Evolutionary conservation across 2,329 filamentous ascomycete genomes (phyloP).

Genomic region (Talaromyces marneffei): DNA sequence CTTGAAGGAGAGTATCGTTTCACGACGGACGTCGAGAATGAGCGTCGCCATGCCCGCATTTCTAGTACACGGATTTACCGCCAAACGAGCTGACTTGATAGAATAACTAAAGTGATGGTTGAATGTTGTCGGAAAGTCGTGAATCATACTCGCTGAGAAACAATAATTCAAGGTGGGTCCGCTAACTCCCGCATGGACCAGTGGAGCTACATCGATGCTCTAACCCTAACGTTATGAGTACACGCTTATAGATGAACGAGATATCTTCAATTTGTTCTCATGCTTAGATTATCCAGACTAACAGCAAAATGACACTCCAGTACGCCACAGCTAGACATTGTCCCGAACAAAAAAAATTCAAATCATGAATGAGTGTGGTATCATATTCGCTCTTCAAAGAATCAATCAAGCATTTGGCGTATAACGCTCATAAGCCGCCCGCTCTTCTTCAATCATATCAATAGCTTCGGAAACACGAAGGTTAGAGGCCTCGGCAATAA

Average conservation of each 20-base stretch:
- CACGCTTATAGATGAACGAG: background rate
- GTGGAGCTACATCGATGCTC: background rate
- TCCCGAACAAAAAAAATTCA: background rate
- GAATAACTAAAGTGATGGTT: background rate
- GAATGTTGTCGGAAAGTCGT: background rate
- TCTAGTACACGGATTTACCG: constrained; percentile 9
- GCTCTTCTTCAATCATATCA: constrained; percentile 48
- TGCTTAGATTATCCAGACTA: background rate
- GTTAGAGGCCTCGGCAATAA: constrained; percentile 42
- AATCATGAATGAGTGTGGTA: constrained; percentile 6
- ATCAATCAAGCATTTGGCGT: constrained; percentile 14
- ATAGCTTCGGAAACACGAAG: constrained; percentile 42
- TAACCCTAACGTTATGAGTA: background rate
- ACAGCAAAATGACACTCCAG: background rate
- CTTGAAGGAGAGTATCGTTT: constrained; percentile 25
- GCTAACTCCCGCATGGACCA: background rate
- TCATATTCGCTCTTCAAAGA: background rate
- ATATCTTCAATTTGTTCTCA: background rate
- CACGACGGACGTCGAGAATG: constrained; percentile 31
- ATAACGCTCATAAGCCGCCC: constrained; percentile 35
- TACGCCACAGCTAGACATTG: background rate
- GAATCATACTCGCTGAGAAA: background rate
- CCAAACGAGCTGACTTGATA: background rate
- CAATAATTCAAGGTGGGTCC: constrained; percentile 5
- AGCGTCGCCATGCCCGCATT: constrained; percentile 39